Evolutionary conservation across 768 basidiomycete genomes (phyloP), one percentile per base, ranked within the genome.

Genomic region (Panaeolus cyanescens): DNA sequence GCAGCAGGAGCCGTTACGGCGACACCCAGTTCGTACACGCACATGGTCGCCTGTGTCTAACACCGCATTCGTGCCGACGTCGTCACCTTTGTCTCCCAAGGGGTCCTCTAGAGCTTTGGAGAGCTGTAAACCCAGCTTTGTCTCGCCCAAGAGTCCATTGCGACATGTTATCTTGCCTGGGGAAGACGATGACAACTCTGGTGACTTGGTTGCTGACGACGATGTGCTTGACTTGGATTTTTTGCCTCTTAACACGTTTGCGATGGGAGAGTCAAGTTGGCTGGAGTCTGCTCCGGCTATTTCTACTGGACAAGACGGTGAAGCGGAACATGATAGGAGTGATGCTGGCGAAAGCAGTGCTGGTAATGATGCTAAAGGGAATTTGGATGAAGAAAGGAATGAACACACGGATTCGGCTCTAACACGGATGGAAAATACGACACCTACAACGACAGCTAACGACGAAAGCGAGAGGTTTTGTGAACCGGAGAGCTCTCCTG

Each of bases 71-170:
- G 25, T 50, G 45, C 45, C 45, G 45, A 30, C 59, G 10, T 17
- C 36, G 17, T 19, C 56, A 5, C 32, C 59, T 8, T 31, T 56
- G 19, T 45, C 58, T 37, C 55, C 45, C 22, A 50, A 50, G 25
- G 45, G 22, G 5, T 50, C 45, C 12, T 10, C 22, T 4, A 50
- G 15, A 50, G 45, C 45, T 28, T 50, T 50, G 25, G 45, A 50
- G 3, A 15, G 45, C 17, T 10, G 45, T 13, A 50, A 50, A 28
- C 13, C 22, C 25, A 50, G 10, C 15, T 50, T 50, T 32, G 56
- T 62, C 1, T 67, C 69, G 32, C 69, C 71, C 12, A 64, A 56
- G 36, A 68, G 67, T 22, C 70, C 70, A 0, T 42, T 73, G 7
- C 59, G 67, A 40, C 64, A 68, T 54, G 55, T 70, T 55, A 61